Evolutionary conservation across 2,329 filamentous ascomycete species (phyloP).

Genomic region (Colletotrichum lini): DNA sequence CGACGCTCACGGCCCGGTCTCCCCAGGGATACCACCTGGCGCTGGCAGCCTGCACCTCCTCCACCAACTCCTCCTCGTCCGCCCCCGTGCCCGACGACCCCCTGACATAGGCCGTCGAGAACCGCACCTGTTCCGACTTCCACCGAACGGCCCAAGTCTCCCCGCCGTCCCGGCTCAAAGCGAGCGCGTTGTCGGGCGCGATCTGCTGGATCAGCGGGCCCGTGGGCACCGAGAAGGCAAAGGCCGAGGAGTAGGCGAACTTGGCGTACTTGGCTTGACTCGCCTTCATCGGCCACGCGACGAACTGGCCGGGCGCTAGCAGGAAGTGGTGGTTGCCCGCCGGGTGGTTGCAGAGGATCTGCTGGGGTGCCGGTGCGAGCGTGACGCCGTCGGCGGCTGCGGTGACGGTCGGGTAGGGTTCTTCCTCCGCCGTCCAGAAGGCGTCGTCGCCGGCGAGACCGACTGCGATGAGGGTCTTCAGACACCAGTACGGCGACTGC

Average conservation of each 20-base stretch:
- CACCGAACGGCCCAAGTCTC: constrained; percentile 52
- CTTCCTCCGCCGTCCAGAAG: constrained; percentile 62
- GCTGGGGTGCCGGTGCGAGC: constrained; percentile 51
- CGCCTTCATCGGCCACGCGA: constrained; percentile 55
- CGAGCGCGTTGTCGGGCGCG: constrained; percentile 51
- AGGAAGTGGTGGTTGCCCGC: constrained; percentile 58
- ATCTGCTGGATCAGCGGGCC: constrained; percentile 53
- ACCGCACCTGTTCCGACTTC: constrained; percentile 45
- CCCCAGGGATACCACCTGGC: constrained; percentile 48
- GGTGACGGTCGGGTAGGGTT: constrained; percentile 43
- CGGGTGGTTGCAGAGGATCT: constrained; percentile 59
- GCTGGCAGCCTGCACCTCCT: constrained; percentile 14
- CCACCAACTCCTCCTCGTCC: background rate
- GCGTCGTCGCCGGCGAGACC: constrained; percentile 52
- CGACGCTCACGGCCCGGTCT: constrained; percentile 46
- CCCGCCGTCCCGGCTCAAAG: constrained; percentile 49
- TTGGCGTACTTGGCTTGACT: constrained; percentile 62
- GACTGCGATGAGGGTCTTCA: constrained; percentile 64
- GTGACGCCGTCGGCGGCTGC: background rate
- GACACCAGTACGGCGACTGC: constrained; percentile 68
- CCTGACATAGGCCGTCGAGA: constrained; percentile 18
- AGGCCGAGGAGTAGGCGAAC: constrained; percentile 64
- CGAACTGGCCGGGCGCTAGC: constrained; percentile 57
- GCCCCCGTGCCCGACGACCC: background rate
- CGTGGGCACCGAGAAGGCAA: constrained; percentile 60